Conservation (phyloP, 2,329 filamentous ascomycete species). For the Paecilomyces variotii region DNA sequence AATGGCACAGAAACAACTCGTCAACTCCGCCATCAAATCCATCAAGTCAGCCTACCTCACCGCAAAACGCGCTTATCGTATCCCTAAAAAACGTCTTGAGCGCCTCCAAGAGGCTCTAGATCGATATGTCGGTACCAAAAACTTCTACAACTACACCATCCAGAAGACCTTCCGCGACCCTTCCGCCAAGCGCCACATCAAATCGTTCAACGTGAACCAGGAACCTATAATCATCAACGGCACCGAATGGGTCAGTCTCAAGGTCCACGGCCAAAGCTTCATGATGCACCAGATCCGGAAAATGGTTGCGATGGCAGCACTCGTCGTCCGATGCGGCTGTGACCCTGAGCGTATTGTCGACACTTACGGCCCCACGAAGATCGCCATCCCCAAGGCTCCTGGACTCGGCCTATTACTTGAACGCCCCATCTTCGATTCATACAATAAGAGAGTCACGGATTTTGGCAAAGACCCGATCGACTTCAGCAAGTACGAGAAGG, state of each 20-base stretch:
- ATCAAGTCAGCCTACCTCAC: slow-evolving; percentile 74
- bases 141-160: slow-evolving; percentile 97
- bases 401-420: slow-evolving; percentile 82
- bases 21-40: slow-evolving; percentile 60
- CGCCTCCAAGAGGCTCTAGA: slow-evolving; percentile 68
- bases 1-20: slow-evolving; percentile 31
- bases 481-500: slow-evolving; percentile 67
- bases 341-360: slow-evolving; percentile 62
- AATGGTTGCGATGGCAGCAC: slow-evolving; percentile 89
- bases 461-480: slow-evolving; percentile 63
- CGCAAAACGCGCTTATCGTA: slow-evolving; percentile 79
- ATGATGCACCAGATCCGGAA: slow-evolving; percentile 99
- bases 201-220: slow-evolving; percentile 73
- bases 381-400: slow-evolving; percentile 90
- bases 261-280: slow-evolving; percentile 95
- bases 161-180: slow-evolving; percentile 75
- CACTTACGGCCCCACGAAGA: slow-evolving; percentile 62
- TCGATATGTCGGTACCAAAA: slow-evolving; percentile 73
- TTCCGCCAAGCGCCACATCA: slow-evolving; percentile 83
- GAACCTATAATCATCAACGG: slow-evolving; percentile 76
- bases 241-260: slow-evolving; percentile 91
- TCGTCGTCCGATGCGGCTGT: slow-evolving; percentile 79
- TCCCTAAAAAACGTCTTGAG: slow-evolving; percentile 61
- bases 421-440: slow-evolving; percentile 80
- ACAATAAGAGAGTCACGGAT: slow-evolving; percentile 66